These are phyloP conservation scores for Lactuca sativa DNA, from an alignment of 129 eudicot species.

Conservation along the genomic window DNA sequence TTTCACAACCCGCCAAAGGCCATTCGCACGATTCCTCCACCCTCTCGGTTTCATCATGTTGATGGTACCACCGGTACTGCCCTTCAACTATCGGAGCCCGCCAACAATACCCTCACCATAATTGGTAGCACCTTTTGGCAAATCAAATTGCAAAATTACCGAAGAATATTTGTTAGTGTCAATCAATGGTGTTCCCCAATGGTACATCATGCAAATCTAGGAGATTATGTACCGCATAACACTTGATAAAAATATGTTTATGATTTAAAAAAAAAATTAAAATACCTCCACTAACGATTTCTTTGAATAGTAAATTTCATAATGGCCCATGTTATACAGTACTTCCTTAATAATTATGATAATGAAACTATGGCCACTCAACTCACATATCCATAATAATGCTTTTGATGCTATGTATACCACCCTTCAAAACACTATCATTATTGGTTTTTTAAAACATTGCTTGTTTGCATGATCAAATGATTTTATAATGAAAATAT, in stretches of 20 bases:
- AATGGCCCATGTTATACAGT: neutral
- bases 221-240: neutral
- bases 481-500: neutral
- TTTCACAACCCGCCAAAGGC: no score
- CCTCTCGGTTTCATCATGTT: no score
- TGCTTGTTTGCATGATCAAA: slow-evolving; percentile 12
- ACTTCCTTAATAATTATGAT: neutral
- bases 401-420: neutral
- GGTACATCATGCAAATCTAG: neutral
- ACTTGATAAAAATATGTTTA: neutral
- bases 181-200: slow-evolving; percentile 1
- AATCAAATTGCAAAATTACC: neutral
- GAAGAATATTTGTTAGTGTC: neutral
- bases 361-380: slow-evolving; percentile 6
- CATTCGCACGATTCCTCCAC: no score
- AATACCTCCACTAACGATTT: slow-evolving; percentile 6
- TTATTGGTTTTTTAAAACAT: slow-evolving; percentile 2
- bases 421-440: neutral
- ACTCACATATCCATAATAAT: neutral
- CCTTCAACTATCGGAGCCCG: no score
- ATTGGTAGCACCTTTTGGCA: no score
- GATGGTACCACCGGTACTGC: no score
- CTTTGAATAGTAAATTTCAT: neutral
- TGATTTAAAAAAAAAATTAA: neutral
- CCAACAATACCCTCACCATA: no score